Evolutionary conservation across 2,329 filamentous ascomycete species (phyloP), one percentile per base, ranked within the genome.

Genomic region (Alternaria dauci): DNA sequence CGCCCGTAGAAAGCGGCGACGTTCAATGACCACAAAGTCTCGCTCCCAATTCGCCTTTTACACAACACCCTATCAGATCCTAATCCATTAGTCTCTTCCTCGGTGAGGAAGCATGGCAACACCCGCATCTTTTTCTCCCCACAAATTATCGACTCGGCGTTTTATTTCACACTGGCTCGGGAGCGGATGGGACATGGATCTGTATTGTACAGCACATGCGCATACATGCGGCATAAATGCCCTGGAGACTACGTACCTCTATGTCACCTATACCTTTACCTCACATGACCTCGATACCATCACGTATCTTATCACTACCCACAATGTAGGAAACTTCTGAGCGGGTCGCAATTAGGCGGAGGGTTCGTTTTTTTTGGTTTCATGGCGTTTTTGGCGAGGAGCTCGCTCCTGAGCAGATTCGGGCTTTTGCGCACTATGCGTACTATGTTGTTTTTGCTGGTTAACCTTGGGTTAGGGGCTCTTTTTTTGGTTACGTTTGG

Each of bases 231-330:
- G 16, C 46, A 36, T 48, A 18, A 26, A 5, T 20, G 46, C 46
- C 46, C 46, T 38, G 46, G 46, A 8, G 46, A 20, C 32, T 50
- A 32, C 32, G 25, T 23, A 30, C 30, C 46, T 50, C 46, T 50
- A 38, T 25, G 36, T 14, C 36, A 18, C 30, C 30, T 12, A 38
- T 26, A 50, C 46, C 42, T 28, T 28, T 25, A 28, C 16, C 20
- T 38, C 23, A 38, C 44, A n/a, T 50, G 36, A 38, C 20, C 46
- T 50, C 32, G 46, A 50, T 50, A 50, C 46, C 30, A 50, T 38
- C 30, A 36, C 12, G 16, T 28, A 32, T 34, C 20, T 36, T 6
- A 36, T 23, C 32, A 16, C 14, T 12, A 48, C 18, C 34, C n/a
- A 36, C n/a, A 20, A 39, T 11, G 4, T 34, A 18, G 12, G 18